Evolutionary conservation across 257 asterid genomes (phyloP), one percentile per base, ranked within the genome.

Genomic region (Petunia secreta): DNA sequence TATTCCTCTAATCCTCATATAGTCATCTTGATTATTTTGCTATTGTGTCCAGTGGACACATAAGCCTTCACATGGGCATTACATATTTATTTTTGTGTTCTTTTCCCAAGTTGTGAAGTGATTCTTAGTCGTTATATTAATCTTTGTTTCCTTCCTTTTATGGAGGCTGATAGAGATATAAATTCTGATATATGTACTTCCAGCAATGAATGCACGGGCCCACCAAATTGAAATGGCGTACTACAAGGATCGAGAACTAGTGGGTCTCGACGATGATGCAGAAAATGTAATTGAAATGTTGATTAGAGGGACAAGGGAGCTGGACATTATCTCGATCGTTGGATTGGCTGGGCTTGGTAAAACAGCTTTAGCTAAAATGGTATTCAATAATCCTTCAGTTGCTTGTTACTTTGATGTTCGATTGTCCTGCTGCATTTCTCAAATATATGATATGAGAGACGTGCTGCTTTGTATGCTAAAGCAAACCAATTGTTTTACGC

Each of bases 281-380:
- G 2, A 57, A 15, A 7, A 6, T 4, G 15, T 85, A 10, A 65
- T 36, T 4, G 0, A 16, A 1, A 38, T 1, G 7, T 75, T 82
- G 3, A 0, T 1, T 1, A 0, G 25, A 4, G 75, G 59, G 44
- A 6, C 8, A 1, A 0, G 0, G 1, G 5, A 7, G 2, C 54
- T 39, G 4, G 62, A 14, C 0, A 5, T 80, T 34, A 39, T 83
- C 1, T 66, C 86, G 2, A 67, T 83, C 4, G 58, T 81, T 54
- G 87, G 87, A 57, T 64, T 78, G 83, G 60, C 80, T 0, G 87
- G 83, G 0, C 4, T 37, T 9, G 86, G 86, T 0, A 83, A 83
- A 74, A 75, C 83, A 14, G 81, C 81, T 15, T 9, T 83, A 34
- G 75, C 79, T 41, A 55, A 40, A 48, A 79, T 66, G 83, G 11